These are phyloP conservation scores for Corymbia citriodora DNA, from an alignment of 441 rosid genomes.

Conservation along the genomic window DNA sequence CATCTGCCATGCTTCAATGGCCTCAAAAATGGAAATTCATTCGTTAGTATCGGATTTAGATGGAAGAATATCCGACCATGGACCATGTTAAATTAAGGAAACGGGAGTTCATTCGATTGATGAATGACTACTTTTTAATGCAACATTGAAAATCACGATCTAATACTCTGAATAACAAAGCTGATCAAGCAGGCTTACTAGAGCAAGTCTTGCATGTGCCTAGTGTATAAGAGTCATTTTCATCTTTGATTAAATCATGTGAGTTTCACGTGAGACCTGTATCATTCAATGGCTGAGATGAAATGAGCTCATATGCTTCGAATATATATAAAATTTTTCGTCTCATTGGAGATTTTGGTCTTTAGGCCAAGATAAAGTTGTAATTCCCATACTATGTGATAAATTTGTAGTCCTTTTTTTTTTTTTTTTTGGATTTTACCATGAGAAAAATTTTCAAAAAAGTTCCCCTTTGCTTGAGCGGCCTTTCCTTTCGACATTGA, in stretches of 20 bases:
- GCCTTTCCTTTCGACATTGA: not conserved
- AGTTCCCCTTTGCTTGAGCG: not conserved
- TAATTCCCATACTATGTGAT: not conserved
- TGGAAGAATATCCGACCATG: not conserved
- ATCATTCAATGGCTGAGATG: rapidly evolving
- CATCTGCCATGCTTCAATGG: not conserved
- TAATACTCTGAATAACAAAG: not conserved
- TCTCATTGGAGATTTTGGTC: not conserved
- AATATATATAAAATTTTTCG: not conserved
- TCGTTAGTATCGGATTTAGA: not conserved
- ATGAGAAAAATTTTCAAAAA: not conserved
- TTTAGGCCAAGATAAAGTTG: not conserved
- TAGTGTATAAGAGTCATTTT: rapidly evolving
- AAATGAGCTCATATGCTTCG: rapidly evolving
- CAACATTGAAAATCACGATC: not conserved
- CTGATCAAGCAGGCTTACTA: not conserved
- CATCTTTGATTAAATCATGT: not conserved
- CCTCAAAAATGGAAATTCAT: not conserved
- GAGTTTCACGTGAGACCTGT: rapidly evolving
- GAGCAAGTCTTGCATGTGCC: not conserved
- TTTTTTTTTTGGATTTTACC: not conserved
- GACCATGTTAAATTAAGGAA: not conserved
- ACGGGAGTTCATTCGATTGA: not conserved
- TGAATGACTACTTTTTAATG: not conserved
- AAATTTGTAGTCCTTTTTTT: not conserved